Conservation (phyloP, 192 early-diverging fungal genomes). For the Dissophora ornata region DNA sequence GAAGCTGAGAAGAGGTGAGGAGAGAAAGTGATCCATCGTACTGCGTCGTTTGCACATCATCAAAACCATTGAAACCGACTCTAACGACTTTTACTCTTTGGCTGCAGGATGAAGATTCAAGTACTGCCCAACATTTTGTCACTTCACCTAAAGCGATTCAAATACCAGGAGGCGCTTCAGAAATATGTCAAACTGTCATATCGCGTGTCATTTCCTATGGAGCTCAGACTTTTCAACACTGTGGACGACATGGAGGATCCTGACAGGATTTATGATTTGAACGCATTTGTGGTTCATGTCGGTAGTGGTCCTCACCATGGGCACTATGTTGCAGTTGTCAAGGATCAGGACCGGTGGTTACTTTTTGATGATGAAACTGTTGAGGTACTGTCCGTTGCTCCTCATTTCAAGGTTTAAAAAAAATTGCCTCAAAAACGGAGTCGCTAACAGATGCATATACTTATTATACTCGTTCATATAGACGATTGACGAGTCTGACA, state of each 20-base stretch:
- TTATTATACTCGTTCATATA: conserved; percentile 12
- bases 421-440: no score
- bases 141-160: conserved; percentile 97
- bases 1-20: conserved; percentile 91
- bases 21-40: no score
- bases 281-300: conserved; percentile 93
- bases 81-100: not conserved
- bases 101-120: conserved; percentile 92
- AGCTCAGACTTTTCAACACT: conserved; percentile 95
- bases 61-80: not conserved
- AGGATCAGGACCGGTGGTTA: conserved; percentile 88
- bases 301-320: conserved; percentile 97
- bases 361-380: conserved; percentile 97
- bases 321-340: conserved; percentile 95
- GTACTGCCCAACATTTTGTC: conserved; percentile 93
- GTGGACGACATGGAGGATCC: conserved; percentile 90
- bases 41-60: no score
- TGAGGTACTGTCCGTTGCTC: conserved; percentile 65
- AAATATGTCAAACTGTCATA: conserved; percentile 95
- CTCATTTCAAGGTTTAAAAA: no score
- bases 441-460: no score
- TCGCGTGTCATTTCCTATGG: conserved; percentile 93
- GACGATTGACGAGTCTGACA: conserved; percentile 80
- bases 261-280: conserved; percentile 88
- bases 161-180: conserved; percentile 93